Evolutionary conservation across 768 basidiomycete genomes (phyloP), one percentile per base, ranked within the genome.

Genomic region (Mycena albidolilacea): DNA sequence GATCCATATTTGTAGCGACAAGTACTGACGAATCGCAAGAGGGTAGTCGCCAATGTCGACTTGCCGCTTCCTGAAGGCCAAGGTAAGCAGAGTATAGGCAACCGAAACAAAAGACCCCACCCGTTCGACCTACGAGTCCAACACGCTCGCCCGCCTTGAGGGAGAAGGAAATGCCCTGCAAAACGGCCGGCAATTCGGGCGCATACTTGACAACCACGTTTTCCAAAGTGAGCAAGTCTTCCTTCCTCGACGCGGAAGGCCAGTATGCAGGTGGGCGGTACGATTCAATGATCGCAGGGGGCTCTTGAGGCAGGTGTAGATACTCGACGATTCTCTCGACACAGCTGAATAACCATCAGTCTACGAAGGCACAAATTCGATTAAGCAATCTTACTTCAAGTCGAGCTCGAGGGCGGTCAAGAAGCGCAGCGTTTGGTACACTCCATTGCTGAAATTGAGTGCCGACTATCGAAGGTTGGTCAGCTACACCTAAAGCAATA

Each of bases 321-420:
- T 97, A 97, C 85, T 97, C 96, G 10, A 95, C 91, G 12, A 97
- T 88, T 72, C 97, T 93, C 80, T 98, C 96, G 11, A 97, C 95
- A 19, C 94, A 93, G 84, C 94, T 95, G 64, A 37, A 8, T 15
- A 50, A 17, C 48, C n/a, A 15, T 64, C 43, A 64, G 21, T 52
- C 9, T 9, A 5, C 43, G 37, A 19, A 17, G 9, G 1, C 39
- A 17, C 38, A 39, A 23, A 15, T 41, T 35, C 4, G 5, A 46
- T 21, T 39, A 2, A 21, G 2, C 7, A 21, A 54, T 43, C 35
- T 17, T 46, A 75, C 70, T 75, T 75, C 37, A 74, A 64, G 38
- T 74, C 67, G 23, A 75, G 62, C 48, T 75, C 74, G 5, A 71
- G 62, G 9, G 57, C 23, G 19, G 70, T 64, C 70, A 66, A 75